Evolutionary conservation across 306 rosid species (phyloP).

Genomic region (Vachellia pachyceras): DNA sequence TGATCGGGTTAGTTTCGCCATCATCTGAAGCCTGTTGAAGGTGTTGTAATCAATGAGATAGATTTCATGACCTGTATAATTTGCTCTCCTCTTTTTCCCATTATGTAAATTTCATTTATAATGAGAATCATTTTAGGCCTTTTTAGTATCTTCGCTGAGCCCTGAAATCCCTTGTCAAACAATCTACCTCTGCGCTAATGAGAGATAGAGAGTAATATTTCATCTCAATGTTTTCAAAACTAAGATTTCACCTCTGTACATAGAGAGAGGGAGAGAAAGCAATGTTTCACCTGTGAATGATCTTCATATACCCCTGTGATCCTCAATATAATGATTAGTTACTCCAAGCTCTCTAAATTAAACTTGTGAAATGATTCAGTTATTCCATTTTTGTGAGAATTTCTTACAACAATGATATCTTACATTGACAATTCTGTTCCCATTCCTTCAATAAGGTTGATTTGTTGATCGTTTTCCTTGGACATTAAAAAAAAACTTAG

Average conservation of each 20-base stretch:
- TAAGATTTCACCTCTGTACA: no score
- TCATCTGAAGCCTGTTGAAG: slow-evolving; percentile 6
- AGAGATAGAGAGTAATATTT: not conserved
- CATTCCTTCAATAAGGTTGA: not conserved
- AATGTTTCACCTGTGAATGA: not conserved
- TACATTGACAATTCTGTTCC: not conserved
- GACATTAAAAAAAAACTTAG: not conserved
- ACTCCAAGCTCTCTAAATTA: no score
- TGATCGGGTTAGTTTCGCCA: slow-evolving; percentile 9
- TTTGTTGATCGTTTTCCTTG: no score
- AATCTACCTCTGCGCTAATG: no score
- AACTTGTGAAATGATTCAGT: not conserved
- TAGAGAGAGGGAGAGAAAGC: no score
- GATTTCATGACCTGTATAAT: not conserved
- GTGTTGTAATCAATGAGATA: slow-evolving; percentile 3
- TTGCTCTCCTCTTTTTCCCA: not conserved
- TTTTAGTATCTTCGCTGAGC: no score
- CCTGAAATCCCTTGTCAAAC: no score
- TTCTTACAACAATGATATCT: not conserved
- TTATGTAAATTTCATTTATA: not conserved
- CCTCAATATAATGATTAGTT: not conserved
- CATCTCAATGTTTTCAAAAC: not conserved
- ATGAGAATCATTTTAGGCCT: no score
- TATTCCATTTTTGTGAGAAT: not conserved
- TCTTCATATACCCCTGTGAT: not conserved